phyloP scores from a whole-genome alignment of 2,329 filamentous ascomycete species.

The Trichoderma sp. region DNA sequence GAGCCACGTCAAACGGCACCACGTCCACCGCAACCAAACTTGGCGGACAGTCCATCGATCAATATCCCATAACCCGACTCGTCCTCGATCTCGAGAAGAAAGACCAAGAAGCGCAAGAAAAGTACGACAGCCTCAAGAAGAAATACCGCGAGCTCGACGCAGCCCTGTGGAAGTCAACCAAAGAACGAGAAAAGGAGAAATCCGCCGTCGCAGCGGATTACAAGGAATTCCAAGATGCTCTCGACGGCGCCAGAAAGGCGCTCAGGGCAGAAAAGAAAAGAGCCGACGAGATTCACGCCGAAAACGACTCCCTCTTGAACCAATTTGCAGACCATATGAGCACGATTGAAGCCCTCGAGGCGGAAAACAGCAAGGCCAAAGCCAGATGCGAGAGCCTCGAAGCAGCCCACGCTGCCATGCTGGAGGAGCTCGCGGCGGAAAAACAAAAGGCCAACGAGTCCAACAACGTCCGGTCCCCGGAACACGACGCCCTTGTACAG shows the following conservation, averaged over 20 bases:
- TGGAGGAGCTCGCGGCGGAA: background rate
- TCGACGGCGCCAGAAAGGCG: no score
- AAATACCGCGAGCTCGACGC: background rate
- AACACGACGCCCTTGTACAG: no score
- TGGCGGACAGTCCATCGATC: background rate
- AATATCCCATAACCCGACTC: background rate
- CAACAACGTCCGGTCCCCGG: no score
- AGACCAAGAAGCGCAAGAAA: background rate
- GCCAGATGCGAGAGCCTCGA: background rate
- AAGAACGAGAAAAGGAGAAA: background rate
- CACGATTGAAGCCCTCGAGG: no score
- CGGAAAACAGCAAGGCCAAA: no score
- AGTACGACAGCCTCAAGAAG: background rate
- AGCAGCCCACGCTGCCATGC: background rate
- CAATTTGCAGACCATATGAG: no score
- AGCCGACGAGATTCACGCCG: no score
- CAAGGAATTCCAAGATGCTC: background rate
- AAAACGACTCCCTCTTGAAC: no score
- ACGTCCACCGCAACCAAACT: no score
- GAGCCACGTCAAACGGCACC: no score
- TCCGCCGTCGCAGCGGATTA: background rate
- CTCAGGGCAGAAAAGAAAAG: no score
- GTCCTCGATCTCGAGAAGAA: slow-evolving; percentile 15
- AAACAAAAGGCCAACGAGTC: background rate
- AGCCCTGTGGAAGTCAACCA: background rate